phyloP scores from a whole-genome alignment of 441 rosid genomes.

The Breynia disticha region DNA sequence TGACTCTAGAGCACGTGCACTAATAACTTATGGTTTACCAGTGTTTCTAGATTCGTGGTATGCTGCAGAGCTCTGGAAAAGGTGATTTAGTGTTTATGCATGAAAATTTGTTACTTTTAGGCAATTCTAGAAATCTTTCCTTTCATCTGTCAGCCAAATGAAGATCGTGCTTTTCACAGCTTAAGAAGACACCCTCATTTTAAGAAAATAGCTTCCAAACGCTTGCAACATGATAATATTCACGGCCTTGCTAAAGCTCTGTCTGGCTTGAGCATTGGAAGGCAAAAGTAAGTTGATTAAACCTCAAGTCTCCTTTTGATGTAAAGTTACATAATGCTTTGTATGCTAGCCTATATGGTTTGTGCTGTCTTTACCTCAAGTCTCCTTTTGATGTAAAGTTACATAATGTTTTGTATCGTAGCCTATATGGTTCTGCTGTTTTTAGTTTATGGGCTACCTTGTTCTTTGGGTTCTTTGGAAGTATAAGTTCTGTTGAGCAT shows the following conservation, averaged over 20 bases:
- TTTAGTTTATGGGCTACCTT: no score
- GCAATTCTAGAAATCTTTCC: slow-evolving; percentile 1
- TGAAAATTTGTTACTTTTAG: slow-evolving; percentile 1
- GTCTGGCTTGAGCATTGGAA: slow-evolving; percentile 71
- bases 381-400: slow-evolving; percentile 4
- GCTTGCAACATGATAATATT: slow-evolving; percentile 48
- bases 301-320: neutral
- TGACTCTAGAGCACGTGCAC: slow-evolving; percentile 50
- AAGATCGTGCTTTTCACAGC: slow-evolving; percentile 31
- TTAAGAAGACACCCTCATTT: slow-evolving; percentile 79
- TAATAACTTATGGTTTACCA: slow-evolving; percentile 52
- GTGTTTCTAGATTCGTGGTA: slow-evolving; percentile 69
- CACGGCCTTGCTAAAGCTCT: slow-evolving; percentile 54
- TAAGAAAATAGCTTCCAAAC: slow-evolving; percentile 41
- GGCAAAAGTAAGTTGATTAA: slow-evolving; percentile 65
- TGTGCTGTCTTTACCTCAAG: no score
- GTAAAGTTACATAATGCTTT: neutral
- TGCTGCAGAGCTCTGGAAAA: slow-evolving; percentile 66
- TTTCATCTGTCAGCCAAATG: slow-evolving; percentile 11
- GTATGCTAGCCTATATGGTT: no score
- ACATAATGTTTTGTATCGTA: neutral
- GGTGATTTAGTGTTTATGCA: slow-evolving; percentile 34
- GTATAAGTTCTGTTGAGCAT: neutral
- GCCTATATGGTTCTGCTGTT: no score
- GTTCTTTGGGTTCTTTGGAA: neutral